Base-by-base conservation (phyloP, 164 flowering plant species). In the Kalanchoe fedtschenkoi region DNA sequence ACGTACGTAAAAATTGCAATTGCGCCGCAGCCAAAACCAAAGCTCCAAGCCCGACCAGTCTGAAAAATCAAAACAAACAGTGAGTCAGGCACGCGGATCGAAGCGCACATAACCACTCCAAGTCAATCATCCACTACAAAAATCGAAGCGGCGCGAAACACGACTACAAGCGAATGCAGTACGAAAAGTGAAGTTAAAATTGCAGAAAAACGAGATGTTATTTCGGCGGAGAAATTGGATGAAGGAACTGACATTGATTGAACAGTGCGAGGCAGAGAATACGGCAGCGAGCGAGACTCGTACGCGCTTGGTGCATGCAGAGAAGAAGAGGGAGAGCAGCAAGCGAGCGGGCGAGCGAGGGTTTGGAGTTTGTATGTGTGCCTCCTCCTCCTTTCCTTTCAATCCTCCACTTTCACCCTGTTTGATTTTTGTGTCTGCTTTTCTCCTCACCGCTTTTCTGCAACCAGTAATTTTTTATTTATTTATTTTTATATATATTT, bases 281-380 rank as follows among this genome's bases (percentile, higher is more conserved):
- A 4, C 3, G 56, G 56, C 56, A 26, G 56, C 56, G 30, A 51
- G 56, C 56, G 56, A 32, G 15, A 9, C 29, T 21, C 4, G 55
- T n/a, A 44, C 24, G 55, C 29, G 55, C 29, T 47, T 51, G 56
- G 32, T 29, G 56, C 33, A 26, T 51, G 56, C 56, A 51, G 56
- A 51, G 56, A 51, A 51, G 32, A 51, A 26, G 4, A 17, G 56
- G 3, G 56, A 26, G 15, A 32, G 56, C n/a, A n/a, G n/a, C n/a
- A n/a, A n/a, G n/a, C n/a, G n/a, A n/a, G n/a, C n/a, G n/a, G n/a
- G n/a, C n/a, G n/a, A n/a, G n/a, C n/a, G n/a, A n/a, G n/a, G n/a
- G n/a, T n/a, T n/a, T n/a, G n/a, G n/a, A n/a, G n/a, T n/a, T n/a
- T n/a, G 39, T 51, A 24, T 51, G 56, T 51, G 24, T 47, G 54